Evolutionary conservation across 495 filamentous ascomycete species (phyloP).

Genomic region (Trichoderma parareesei): DNA sequence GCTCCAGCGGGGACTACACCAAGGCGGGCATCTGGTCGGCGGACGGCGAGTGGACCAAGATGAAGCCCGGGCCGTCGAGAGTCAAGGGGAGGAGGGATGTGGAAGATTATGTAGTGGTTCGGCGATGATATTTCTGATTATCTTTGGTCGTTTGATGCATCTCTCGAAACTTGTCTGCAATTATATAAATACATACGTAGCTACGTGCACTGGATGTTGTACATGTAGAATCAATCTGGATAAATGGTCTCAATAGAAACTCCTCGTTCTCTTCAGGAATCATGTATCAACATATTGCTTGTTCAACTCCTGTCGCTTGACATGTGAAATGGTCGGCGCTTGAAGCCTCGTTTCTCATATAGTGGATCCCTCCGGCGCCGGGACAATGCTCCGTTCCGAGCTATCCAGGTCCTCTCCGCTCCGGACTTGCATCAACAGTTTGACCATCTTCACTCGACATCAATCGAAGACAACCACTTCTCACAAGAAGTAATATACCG

Average conservation of each 20-base stretch:
- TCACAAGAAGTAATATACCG: too few species aligned
- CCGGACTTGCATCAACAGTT: too few species aligned
- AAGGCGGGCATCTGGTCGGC: slow-evolving; percentile 68
- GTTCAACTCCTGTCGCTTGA: background rate
- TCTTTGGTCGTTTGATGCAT: background rate
- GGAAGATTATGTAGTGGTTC: background rate
- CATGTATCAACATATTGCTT: too few species aligned
- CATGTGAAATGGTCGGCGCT: background rate
- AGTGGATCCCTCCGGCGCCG: slow-evolving; percentile 5
- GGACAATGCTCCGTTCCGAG: background rate
- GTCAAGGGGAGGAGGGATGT: slow-evolving; percentile 15
- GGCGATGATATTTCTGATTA: background rate
- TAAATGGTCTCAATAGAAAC: background rate
- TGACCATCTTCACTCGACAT: too few species aligned
- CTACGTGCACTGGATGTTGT: background rate
- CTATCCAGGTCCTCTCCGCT: background rate
- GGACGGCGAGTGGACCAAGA: slow-evolving; percentile 60
- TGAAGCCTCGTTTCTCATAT: background rate
- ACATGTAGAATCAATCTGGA: background rate
- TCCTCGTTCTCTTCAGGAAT: too few species aligned
- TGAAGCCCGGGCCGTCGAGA: slow-evolving; percentile 38
- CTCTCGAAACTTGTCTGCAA: background rate
- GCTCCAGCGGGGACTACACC: slow-evolving; percentile 64
- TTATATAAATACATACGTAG: background rate
- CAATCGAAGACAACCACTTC: too few species aligned